A percentile compares a stretch with the other conserved stretches of the same genome.
These are phyloP conservation scores for Globisporangium solare DNA, from an alignment of 352 stramenopile species.

Conservation along the genomic window DNA sequence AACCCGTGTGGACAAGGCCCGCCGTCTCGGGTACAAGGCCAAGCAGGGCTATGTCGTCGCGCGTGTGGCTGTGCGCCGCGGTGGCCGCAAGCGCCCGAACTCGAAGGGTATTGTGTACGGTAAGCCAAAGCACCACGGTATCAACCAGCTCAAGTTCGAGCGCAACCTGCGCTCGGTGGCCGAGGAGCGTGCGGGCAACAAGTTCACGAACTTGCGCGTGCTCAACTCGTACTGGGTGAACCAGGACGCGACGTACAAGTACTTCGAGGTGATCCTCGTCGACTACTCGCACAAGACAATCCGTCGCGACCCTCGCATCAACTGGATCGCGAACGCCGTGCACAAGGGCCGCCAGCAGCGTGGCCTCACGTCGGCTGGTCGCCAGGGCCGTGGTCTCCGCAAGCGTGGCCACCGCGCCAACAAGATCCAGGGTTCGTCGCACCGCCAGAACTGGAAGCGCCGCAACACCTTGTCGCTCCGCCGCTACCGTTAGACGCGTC, in stretches of 20 bases:
- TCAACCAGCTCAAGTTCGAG: conserved; percentile 99
- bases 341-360: conserved; percentile 99
- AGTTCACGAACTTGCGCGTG: conserved; percentile 98
- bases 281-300: conserved; percentile 98
- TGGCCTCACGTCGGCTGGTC: conserved; percentile 97
- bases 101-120: conserved; percentile 99
- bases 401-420: conserved; percentile 99
- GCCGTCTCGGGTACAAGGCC: conserved; percentile 99
- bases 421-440: conserved; percentile 97
- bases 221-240: conserved; percentile 99
- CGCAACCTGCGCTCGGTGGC: conserved; percentile 97
- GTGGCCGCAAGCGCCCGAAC: conserved; percentile 99
- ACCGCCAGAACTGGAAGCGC: conserved; percentile 97
- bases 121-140: conserved; percentile 99
- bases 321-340: conserved; percentile 99
- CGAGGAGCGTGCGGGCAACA: conserved; percentile 97
- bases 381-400: conserved; percentile 95
- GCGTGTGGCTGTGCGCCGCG: conserved; percentile 96
- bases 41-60: conserved; percentile 99
- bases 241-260: conserved; percentile 99
- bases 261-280: conserved; percentile 99
- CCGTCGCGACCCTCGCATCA: conserved; percentile 98
- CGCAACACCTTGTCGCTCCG: conserved; percentile 98
- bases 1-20: conserved; percentile 98
- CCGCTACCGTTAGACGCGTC: conserved; percentile 92